Evolutionary conservation across 805 yeast species (phyloP), one percentile per base, ranked within the genome.

Genomic region (Babjeviella inositovora): DNA sequence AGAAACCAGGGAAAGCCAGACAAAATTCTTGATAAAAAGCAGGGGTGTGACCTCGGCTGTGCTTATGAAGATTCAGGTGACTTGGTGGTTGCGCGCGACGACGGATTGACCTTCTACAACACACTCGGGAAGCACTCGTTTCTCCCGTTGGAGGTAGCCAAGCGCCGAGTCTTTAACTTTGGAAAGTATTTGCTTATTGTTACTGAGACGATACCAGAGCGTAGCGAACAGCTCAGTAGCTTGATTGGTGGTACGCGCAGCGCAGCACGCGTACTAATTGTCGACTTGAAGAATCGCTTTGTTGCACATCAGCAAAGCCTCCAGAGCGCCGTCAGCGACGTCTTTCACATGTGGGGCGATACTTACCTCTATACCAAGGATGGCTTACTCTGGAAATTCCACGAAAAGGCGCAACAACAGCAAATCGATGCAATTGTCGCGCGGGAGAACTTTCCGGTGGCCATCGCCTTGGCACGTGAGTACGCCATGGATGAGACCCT

Each of bases 271-370:
- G 43, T 82, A 4, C 40, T 77, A 2, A 61, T 87, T 2, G 47
- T 84, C 13, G 96, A 90, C 38, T 53, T 70, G 14, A 49, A 47
- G 14, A 72, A 80, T 42, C 76, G 75, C 40, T 66, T 75, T 28
- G 53, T 84, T 8, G 69, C 87, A 0, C 72, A 70, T 45, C 69
- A 66, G 28, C 62, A 71, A 19, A 65, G 79, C 7, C 57, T 84
- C n/a, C 61, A 85, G 0, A 67, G 69, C 15, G 49, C 74, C 0
- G 65, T 84, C 3, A 53, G 57, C 13, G 69, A 73, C 22, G 53
- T 73, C 1, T 65, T 82, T 26, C 41, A 46, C 11, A 47, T 66
- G 30, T 65, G 75, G 67, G 57, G 52, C 15, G 69, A 67, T 24
- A 37, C 75, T 8, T 72, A 58, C 33, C 47, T 81, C 6, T 44